Conservation (phyloP, 208 protist genomes). For the Wallacemonas collosoma region DNA sequence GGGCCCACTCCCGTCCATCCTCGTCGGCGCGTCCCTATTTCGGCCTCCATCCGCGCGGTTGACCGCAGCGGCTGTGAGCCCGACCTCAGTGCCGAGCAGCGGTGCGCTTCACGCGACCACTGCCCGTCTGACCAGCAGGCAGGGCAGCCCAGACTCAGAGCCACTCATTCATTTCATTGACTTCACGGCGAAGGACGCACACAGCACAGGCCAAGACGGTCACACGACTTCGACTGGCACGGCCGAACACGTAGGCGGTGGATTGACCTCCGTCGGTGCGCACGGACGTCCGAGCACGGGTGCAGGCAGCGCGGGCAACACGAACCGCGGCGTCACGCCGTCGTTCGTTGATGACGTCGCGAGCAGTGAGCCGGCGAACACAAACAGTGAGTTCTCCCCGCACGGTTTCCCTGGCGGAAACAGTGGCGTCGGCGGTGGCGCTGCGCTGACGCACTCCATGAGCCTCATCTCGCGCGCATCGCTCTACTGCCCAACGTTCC, state of each 20-base stretch:
- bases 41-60: not conserved
- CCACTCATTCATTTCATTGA: constrained; percentile 13
- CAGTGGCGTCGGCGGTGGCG: not conserved
- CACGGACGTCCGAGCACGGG: not conserved
- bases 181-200: not conserved
- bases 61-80: not conserved
- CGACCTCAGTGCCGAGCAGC: not conserved
- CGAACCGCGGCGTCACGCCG: not conserved
- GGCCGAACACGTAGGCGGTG: not conserved
- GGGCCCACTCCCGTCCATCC: constrained; percentile 4
- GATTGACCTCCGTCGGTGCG: not conserved
- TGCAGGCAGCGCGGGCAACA: not conserved
- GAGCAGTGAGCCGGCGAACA: not conserved
- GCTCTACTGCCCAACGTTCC: constrained; percentile 6
- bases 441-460: constrained; percentile 10
- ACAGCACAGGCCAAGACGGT: not conserved
- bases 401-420: not conserved
- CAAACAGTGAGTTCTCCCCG: not conserved
- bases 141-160: not conserved
- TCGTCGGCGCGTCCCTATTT: not conserved
- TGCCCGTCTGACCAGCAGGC: not conserved
- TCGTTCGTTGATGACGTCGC: not conserved
- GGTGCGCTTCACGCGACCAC: not conserved
- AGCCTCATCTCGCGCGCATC: constrained; percentile 14
- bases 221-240: not conserved